Base-by-base conservation (phyloP, 345 rosid genomes). In the Aurinia saxatilis region DNA sequence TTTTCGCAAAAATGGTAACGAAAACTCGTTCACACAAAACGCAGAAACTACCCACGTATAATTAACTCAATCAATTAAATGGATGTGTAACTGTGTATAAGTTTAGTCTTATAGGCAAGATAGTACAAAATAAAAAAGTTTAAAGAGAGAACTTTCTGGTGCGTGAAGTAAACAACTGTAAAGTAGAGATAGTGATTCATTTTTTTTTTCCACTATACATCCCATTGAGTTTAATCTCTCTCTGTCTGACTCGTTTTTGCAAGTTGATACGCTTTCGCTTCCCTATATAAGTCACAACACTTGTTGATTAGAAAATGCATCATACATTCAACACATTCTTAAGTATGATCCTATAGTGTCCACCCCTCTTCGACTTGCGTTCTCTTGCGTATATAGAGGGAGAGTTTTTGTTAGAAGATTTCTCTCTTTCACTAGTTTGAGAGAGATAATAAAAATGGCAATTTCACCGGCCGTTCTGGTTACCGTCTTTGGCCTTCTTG, bases 401-500 rank as follows among this genome's bases (percentile, higher is more conserved):
- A 60, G 56, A 59, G 60, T 19, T 60, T 46, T 6, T 68, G 25
- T 23, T 30, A 13, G 17, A 45, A 21, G 1, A 18, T n/a, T 51
- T 17, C 31, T 13, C 8, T 25, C 5, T 38, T 56, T 12, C 47
- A 41, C 30, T 33, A 52, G 46, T 11, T 25, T 4, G 44, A 19
- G 42, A 46, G 40, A 29, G 33, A 47, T 0, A 57, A 0, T n/a
- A 25, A 53, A 17, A 39, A 82, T 82, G 87, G 80, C 79, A 18
- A 53, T 73, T 27, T 49, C 68, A 67, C 76, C 68, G 41, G 60
- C 67, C 44, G 38, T 78, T 34, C 73, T 40, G 75, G 74, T 57
- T 67, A 70, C 79, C 54, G 79, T 82, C 54, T 85, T 85, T 68
- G 97, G 95, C 57, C 35, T 90, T 75, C 72, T 83, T 55, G 97